Evolutionary conservation across 2,329 filamentous ascomycete species (phyloP).

Genomic region (Penicillium griseofulvum): DNA sequence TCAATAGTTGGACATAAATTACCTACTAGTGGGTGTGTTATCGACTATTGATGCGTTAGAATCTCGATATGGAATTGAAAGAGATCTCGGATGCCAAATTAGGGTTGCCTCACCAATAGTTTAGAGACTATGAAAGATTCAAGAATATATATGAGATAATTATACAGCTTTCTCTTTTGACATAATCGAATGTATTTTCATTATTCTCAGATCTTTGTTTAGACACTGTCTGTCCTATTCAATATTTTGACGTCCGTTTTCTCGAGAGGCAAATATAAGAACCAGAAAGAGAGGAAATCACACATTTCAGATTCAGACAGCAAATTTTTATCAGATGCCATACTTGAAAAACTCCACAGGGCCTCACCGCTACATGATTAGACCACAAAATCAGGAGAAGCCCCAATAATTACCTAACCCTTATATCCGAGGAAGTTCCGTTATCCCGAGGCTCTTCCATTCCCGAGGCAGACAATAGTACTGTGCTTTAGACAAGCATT

Average conservation of each 20-base stretch:
- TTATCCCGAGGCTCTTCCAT: background rate
- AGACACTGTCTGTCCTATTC: background rate
- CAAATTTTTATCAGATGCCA: background rate
- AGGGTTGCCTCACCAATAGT: background rate
- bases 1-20: background rate
- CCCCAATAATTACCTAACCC: background rate
- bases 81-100: background rate
- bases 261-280: background rate
- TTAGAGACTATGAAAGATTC: background rate
- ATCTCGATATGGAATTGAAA: background rate
- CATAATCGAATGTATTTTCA: background rate
- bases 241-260: background rate
- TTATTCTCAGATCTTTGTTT: background rate
- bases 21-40: background rate
- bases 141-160: background rate
- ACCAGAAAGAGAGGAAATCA: background rate
- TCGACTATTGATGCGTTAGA: background rate
- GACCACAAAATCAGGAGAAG: slow-evolving; percentile 12
- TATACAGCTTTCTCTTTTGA: background rate
- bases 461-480: background rate
- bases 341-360: background rate
- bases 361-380: slow-evolving; percentile 23
- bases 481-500: slow-evolving; percentile 4
- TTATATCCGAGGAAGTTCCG: slow-evolving; percentile 1
- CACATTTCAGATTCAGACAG: background rate